A percentile compares a stretch with the other conserved stretches of the same genome.
phyloP scores from a whole-genome alignment of 2,329 filamentous ascomycete species.

The Colletotrichum somersetense region DNA sequence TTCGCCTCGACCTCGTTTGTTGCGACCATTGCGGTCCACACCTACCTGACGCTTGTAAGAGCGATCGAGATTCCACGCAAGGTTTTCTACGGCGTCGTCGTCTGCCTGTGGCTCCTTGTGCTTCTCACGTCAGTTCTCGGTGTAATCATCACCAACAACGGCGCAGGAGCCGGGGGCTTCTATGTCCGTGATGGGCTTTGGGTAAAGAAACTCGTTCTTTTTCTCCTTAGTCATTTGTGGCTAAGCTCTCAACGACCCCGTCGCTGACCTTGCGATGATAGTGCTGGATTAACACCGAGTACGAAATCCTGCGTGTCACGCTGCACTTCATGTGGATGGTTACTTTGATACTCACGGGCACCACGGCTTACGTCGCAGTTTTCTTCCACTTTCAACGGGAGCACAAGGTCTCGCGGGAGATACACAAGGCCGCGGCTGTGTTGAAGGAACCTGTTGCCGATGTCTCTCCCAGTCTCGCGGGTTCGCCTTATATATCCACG shows the following conservation, averaged over 20 bases:
- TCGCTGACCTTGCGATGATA: slow-evolving; percentile 41
- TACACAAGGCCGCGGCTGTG: background rate
- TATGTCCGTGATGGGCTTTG: slow-evolving; percentile 69
- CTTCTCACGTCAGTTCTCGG: slow-evolving; percentile 28
- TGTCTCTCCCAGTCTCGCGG: slow-evolving; percentile 1
- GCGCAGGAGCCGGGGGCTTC: slow-evolving; percentile 43
- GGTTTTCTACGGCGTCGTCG: slow-evolving; percentile 58
- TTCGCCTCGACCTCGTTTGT: slow-evolving; percentile 70
- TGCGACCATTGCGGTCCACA: slow-evolving; percentile 68
- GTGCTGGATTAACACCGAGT: slow-evolving; percentile 72
- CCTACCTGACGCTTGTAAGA: slow-evolving; percentile 65
- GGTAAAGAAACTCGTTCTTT: slow-evolving; percentile 54
- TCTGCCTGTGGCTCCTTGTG: slow-evolving; percentile 61
- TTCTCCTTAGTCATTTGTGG: background rate
- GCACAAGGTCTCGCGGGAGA: background rate
- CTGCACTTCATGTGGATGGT: slow-evolving; percentile 75
- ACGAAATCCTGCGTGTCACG: slow-evolving; percentile 65
- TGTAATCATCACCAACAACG: slow-evolving; percentile 31
- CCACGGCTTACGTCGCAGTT: slow-evolving; percentile 53
- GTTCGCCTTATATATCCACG: background rate
- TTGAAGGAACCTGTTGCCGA: background rate
- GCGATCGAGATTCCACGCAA: slow-evolving; percentile 60
- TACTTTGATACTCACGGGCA: slow-evolving; percentile 52
- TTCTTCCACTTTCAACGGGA: slow-evolving; percentile 50
- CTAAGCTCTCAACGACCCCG: background rate